Evolutionary conservation across 2,329 filamentous ascomycete species (phyloP), one percentile per base, ranked within the genome.

Genomic region (Xylariaceae sp.): DNA sequence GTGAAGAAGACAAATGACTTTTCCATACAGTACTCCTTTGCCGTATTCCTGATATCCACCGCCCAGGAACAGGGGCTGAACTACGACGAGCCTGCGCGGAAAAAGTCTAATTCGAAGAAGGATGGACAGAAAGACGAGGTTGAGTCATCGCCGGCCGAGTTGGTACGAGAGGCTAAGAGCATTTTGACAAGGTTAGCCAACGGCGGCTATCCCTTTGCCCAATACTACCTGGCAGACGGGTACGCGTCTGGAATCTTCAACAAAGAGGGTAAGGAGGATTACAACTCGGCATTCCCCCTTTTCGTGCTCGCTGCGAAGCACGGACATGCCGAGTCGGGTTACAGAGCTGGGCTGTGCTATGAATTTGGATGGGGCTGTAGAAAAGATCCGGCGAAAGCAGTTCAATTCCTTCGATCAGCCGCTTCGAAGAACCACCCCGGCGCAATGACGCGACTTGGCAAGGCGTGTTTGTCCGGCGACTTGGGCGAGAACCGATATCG

Each of bases 321-420:
- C 75, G 94, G 94, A 37, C 94, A 99, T 73, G 92, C 94, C 52
- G 94, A 99, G 77, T 94, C 94, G 58, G 92, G 88, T 41, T 99
- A 97, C 75, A 89, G 94, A 57, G 88, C 93, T 55, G 94, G 89
- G 13, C 80, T 99, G 58, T 97, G 92, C 77, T 97, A 97, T 76
- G 94, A 99, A 74, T 97, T 97, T 74, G 94, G 92, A 63, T 99
- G 94, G 94, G 94, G 94, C 47, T 95, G 88, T 69, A 87, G 91
- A 59, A 91, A 91, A 69, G 92, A 97, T 69, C 88, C 89, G 59
- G 85, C 88, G 53, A 97, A 97, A 75, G 93, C 94, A 49, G 89
- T 95, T 1, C 92, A 97, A 72, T 99, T 94, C 73, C 89, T 96
- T 71, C 88, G 93, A 57, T 88, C 89, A 63, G 89, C 92, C 8